Base-by-base conservation (phyloP, 2,329 filamentous ascomycete species). In the Sporothrix pallida region DNA sequence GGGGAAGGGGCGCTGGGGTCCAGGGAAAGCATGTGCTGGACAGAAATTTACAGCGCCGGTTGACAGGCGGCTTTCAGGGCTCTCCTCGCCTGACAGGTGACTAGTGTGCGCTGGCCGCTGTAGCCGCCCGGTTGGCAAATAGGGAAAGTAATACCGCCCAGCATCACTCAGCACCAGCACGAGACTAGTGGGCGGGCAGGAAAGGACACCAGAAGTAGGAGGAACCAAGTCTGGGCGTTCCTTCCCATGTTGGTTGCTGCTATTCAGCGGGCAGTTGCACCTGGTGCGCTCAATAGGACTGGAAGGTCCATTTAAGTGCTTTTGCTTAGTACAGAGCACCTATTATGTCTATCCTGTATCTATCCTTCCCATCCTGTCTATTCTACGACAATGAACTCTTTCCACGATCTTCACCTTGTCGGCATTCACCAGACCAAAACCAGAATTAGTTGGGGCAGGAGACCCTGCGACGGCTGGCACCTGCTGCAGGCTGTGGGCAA, bases 81-180 rank as follows among this genome's bases (percentile, higher is more conserved):
- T 42, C 5, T n/a, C 48, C 48, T 48, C 50, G 20, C 71, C 56
- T 71, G 58, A 62, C 44, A 60, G 46, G 44, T 44, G 46, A 31
- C 72, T 73, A 71, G 72, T 42, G 72, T 60, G 50, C n/a, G 60
- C 37, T 52, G 60, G 52, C 70, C 62, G 72, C 72, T 71, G 62
- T 69, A 74, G 72, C 72, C 72, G 72, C 72, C 72, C 70, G 37
- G 58, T 46, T 58, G 20, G 62, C 31, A 26, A 48, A 48, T 10
- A 44, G 37, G 31, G 46, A 60, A 71, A 62, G 54, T 60, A 62
- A 42, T 60, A 48, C 69, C 54, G 42, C 69, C 63, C 54, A 71
- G 54, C 69, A 71, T 71, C 69, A 71, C 69, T 71, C 69, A 71
- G 69, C 69, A 71, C 69, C 69, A 71, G 69, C 54, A 71, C 20